Percentiles rank a stretch among this genome's conserved stretches.
Evolutionary conservation across 345 rosid genomes (phyloP).

Genomic region (Pugionium cornutum): DNA sequence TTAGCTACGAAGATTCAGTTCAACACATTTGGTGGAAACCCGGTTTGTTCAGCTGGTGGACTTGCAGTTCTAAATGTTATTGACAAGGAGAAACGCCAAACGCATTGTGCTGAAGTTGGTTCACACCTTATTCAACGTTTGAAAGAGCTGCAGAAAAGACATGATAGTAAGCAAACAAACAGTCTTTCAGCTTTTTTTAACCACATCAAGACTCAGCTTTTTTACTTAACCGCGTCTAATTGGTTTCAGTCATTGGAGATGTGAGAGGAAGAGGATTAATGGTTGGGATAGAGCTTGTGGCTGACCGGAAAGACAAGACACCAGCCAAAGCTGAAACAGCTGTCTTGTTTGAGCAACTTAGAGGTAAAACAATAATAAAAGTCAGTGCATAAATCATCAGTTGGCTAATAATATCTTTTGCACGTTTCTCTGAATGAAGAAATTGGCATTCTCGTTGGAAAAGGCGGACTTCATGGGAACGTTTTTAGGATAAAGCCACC

Average conservation of each 20-base stretch:
- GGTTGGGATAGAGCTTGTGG: slow-evolving; percentile 86
- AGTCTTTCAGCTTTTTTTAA: not conserved
- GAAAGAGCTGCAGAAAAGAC: slow-evolving; percentile 64
- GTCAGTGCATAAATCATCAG: slow-evolving; percentile 2
- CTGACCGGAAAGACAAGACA: slow-evolving; percentile 72
- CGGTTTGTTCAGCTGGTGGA: slow-evolving; percentile 96
- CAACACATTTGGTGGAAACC: slow-evolving; percentile 94
- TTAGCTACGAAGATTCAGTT: slow-evolving; percentile 84
- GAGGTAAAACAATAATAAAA: slow-evolving; percentile 69
- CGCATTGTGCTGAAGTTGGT: slow-evolving; percentile 77
- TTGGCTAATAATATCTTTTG: not conserved
- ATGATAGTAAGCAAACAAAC: slow-evolving; percentile 57
- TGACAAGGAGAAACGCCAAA: slow-evolving; percentile 88
- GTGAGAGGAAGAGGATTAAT: slow-evolving; percentile 88
- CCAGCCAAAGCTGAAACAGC: slow-evolving; percentile 87
- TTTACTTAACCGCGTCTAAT: not conserved
- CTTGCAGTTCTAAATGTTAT: slow-evolving; percentile 86
- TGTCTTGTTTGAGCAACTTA: slow-evolving; percentile 73
- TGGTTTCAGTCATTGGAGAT: slow-evolving; percentile 79
- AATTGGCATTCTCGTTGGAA: slow-evolving; percentile 75
- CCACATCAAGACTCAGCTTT: slow-evolving; percentile 16
- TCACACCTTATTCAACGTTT: slow-evolving; percentile 71
- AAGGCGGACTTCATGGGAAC: slow-evolving; percentile 90
- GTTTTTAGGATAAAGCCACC: slow-evolving; percentile 94
- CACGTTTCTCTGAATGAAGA: slow-evolving; percentile 46